Evolutionary conservation across 2,329 filamentous ascomycete genomes (phyloP), one percentile per base, ranked within the genome.

Genomic region (Thielaviopsis musarum): DNA sequence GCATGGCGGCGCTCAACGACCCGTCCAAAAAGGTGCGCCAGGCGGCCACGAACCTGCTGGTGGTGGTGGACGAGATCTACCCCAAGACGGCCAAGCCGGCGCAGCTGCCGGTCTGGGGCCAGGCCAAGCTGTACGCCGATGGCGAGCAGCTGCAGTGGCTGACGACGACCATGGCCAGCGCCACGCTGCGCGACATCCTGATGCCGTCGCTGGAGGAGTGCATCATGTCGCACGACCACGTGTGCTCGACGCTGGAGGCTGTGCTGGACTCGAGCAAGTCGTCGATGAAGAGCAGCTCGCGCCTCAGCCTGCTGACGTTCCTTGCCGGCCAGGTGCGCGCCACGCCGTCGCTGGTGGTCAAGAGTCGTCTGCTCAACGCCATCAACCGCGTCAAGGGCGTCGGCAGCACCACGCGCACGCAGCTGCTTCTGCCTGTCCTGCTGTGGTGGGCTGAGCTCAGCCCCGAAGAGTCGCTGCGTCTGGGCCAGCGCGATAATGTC

Each of bases 201-300:
- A 69, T 88, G 21, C 88, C 88, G 0, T 80, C 79, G 1, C 72
- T 95, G 10, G 91, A 96, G 70, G 93, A 96, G 70, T 94, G 85
- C 66, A 77, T 91, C 3, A 80, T 96, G 64, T 90, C 97, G 67
- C 74, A 81, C 3, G 80, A 78, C 28, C 84, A 93, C 62, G 76
- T 95, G 52, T 73, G 78, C 26, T 79, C 80, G 21, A 77, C 84
- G 2, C 69, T 95, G 5, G 72, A 72, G 53, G 65, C 67, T 5
- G 65, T 67, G 12, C 69, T 74, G 56, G 71, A 73, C 62, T 69
- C 70, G 38, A 72, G 75, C 19, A 75, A 70, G 64, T 73, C 72
- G 30, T 77, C 77, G 52, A 69, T 84, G 24, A 77, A 80, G 22
- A 78, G 88, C 62, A 73, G 82, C 9, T 71, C 81, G 5, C 78